phyloP scores from a whole-genome alignment of 1,284 basidiomycete genomes.

The Ganoderma sinense region DNA sequence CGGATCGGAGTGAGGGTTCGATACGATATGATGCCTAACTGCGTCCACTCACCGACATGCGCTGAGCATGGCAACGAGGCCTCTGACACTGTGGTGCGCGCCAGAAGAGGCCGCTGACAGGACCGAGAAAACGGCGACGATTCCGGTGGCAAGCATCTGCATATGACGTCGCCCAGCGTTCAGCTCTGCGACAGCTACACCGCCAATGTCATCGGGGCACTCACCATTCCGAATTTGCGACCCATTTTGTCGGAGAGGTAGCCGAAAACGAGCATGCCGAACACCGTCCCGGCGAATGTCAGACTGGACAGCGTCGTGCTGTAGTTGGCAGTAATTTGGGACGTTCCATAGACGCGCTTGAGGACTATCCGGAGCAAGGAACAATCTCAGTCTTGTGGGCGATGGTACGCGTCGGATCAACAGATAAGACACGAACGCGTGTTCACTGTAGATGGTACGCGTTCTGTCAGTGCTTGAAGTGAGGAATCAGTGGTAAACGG shows the following conservation, averaged over 20 bases:
- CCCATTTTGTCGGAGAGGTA: slow-evolving; percentile 89
- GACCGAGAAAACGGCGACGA: slow-evolving; percentile 82
- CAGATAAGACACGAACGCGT: slow-evolving; percentile 55
- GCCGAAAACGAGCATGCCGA: slow-evolving; percentile 83
- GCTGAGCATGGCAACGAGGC: slow-evolving; percentile 79
- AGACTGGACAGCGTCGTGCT: slow-evolving; percentile 71
- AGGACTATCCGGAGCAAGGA: slow-evolving; percentile 54
- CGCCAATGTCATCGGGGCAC: slow-evolving; percentile 25
- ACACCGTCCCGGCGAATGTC: slow-evolving; percentile 83
- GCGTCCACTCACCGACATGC: slow-evolving; percentile 71
- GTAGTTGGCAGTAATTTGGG: slow-evolving; percentile 58
- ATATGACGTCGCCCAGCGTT: slow-evolving; percentile 14
- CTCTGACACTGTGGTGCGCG: slow-evolving; percentile 72
- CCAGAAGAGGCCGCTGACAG: slow-evolving; percentile 88
- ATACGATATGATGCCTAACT: background rate
- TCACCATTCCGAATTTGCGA: slow-evolving; percentile 88
- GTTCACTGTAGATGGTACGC: slow-evolving; percentile 54
- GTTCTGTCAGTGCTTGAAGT: background rate
- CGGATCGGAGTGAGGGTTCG: background rate
- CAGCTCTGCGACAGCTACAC: background rate
- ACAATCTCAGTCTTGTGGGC: slow-evolving; percentile 1
- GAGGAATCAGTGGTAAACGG: background rate
- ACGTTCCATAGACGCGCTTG: slow-evolving; percentile 66
- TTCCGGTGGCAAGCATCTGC: slow-evolving; percentile 79
- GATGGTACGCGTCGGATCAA: background rate